These are phyloP conservation scores for Exophiala sideris DNA, from an alignment of 2,329 filamentous ascomycete genomes.

Conservation along the genomic window DNA sequence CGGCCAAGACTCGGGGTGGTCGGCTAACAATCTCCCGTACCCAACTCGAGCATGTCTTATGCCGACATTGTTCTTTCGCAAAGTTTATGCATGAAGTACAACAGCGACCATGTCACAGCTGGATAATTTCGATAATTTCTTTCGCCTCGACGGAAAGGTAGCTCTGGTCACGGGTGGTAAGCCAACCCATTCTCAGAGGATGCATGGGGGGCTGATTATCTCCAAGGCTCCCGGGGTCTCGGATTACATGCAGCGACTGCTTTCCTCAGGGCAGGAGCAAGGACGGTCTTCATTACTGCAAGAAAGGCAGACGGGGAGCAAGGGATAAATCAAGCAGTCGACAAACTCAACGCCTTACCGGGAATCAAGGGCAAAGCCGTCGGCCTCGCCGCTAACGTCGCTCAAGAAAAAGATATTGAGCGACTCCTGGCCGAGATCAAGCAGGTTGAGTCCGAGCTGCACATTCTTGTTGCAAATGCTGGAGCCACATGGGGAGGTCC, in stretches of 20 bases:
- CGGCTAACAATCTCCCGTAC: too few species aligned
- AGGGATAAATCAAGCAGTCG: constrained; percentile 38
- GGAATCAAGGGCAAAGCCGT: constrained; percentile 32
- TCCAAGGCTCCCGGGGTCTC: constrained; percentile 40
- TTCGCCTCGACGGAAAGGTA: constrained; percentile 17
- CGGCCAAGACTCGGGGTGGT: too few species aligned
- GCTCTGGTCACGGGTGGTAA: constrained; percentile 20
- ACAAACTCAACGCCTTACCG: constrained; percentile 37
- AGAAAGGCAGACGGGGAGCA: constrained; percentile 37
- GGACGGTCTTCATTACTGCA: constrained; percentile 38
- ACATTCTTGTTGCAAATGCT: constrained; percentile 40
- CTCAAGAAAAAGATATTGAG: constrained; percentile 36
- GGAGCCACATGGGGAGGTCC: constrained; percentile 39
- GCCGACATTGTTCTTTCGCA: too few species aligned
- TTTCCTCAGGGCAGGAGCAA: constrained; percentile 40
- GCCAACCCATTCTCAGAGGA: not conserved
- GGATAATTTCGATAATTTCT: constrained; percentile 13
- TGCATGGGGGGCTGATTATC: not conserved
- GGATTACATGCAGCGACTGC: constrained; percentile 39
- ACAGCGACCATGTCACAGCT: constrained; percentile 10
- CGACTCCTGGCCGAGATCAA: constrained; percentile 34
- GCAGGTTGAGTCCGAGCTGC: constrained; percentile 33
- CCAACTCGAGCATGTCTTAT: too few species aligned
- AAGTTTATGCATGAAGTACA: too few species aligned
- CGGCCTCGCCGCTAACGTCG: constrained; percentile 38